Conservation (phyloP, 2,329 filamentous ascomycete genomes). For the Akanthomyces muscarius region DNA sequence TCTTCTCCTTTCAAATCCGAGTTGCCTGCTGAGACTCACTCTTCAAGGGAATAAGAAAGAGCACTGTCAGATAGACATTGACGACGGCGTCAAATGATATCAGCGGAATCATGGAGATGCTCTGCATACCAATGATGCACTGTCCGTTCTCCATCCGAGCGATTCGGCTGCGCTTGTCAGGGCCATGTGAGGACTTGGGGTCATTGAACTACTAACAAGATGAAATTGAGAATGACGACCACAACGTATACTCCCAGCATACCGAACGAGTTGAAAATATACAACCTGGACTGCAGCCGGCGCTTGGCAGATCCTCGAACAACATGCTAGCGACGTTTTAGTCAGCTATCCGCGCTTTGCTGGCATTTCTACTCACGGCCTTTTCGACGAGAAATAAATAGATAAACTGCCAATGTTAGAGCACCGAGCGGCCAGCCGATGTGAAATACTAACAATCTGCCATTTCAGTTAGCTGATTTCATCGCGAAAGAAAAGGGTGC, state of each 20-base stretch:
- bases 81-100: conserved; percentile 58
- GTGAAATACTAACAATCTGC: conserved; percentile 29
- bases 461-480: not conserved
- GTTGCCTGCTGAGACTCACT: conserved; percentile 31
- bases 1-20: not conserved
- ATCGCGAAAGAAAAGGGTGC: not conserved
- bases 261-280: conserved; percentile 57
- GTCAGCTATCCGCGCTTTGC: conserved; percentile 17
- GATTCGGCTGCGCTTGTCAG: conserved; percentile 43
- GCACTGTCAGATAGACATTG: conserved; percentile 58
- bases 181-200: not conserved
- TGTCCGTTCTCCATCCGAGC: conserved; percentile 50
- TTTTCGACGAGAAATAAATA: conserved; percentile 64
- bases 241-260: conserved; percentile 45
- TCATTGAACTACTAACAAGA: conserved; percentile 45
- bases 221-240: conserved; percentile 55
- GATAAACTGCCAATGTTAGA: conserved; percentile 40
- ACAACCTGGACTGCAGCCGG: conserved; percentile 54
- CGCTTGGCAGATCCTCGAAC: conserved; percentile 49
- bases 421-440: not conserved
- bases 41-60: conserved; percentile 59
- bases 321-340: conserved; percentile 42
- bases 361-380: conserved; percentile 40
- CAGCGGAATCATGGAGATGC: conserved; percentile 55
- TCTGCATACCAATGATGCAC: conserved; percentile 61